These are phyloP conservation scores for Macadamia integrifolia DNA, from an alignment of 164 flowering plant species.

Conservation along the genomic window DNA sequence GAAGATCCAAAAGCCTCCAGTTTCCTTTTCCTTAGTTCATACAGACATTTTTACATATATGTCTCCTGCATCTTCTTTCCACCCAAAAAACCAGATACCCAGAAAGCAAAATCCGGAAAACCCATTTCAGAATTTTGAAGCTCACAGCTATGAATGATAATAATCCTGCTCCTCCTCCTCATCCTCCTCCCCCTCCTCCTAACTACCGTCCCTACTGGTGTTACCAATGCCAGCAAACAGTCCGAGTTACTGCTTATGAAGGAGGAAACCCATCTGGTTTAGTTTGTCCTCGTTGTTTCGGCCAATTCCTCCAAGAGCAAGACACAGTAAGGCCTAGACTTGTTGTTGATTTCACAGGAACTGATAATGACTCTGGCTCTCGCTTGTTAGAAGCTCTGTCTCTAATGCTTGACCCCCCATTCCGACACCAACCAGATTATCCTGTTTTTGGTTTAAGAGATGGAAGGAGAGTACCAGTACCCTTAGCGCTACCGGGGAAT, in stretches of 20 bases:
- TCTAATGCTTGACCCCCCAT: slow-evolving; percentile 40
- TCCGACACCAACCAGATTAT: slow-evolving; percentile 5
- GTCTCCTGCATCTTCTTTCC: background rate
- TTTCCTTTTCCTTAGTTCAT: slow-evolving; percentile 5
- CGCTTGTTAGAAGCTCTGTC: slow-evolving; percentile 63
- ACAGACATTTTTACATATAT: background rate
- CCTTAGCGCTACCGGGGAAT: slow-evolving; percentile 5
- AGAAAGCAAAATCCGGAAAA: background rate
- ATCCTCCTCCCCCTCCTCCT: slow-evolving; percentile 14
- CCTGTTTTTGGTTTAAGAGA: slow-evolving; percentile 20
- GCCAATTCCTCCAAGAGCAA: slow-evolving; percentile 57
- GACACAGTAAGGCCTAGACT: slow-evolving; percentile 32
- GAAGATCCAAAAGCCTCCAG: slow-evolving; percentile 24
- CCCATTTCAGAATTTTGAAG: background rate
- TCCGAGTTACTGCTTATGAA: slow-evolving; percentile 28
- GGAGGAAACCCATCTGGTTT: slow-evolving; percentile 31
- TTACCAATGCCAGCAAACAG: slow-evolving; percentile 54
- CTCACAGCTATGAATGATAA: slow-evolving; percentile 30
- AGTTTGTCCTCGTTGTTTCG: slow-evolving; percentile 69
- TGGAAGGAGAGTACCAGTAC: background rate
- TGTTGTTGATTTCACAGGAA: slow-evolving; percentile 28
- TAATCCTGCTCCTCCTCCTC: no score
- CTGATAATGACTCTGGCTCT: slow-evolving; percentile 50
- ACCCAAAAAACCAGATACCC: background rate
- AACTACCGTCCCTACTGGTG: slow-evolving; percentile 65